A percentile compares a stretch with the other conserved stretches of the same genome.
Conservation (phyloP, 148 eudicot genomes). For the Chenopodium quinoa region DNA sequence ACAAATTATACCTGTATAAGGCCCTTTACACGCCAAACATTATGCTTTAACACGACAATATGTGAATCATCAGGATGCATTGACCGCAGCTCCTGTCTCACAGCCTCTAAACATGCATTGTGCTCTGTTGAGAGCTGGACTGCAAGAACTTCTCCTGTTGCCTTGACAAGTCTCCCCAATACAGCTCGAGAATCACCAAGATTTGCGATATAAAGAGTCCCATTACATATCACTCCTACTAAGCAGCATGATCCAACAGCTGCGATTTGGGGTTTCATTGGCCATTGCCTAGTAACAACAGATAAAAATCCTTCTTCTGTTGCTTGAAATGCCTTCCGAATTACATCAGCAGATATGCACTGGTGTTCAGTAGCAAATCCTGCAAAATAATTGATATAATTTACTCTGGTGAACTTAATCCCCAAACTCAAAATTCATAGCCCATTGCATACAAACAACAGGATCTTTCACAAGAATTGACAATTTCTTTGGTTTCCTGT, state of each 20-base stretch:
- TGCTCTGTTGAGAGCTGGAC: constrained; percentile 78
- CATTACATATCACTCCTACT: constrained; percentile 61
- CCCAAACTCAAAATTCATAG: too few species aligned
- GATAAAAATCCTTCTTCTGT: constrained; percentile 80
- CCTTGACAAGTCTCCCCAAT: constrained; percentile 67
- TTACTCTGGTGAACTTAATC: background rate
- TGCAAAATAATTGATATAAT: constrained; percentile 27
- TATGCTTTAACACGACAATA: constrained; percentile 76
- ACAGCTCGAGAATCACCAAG: constrained; percentile 88
- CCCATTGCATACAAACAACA: too few species aligned
- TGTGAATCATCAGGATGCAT: constrained; percentile 84
- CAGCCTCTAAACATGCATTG: constrained; percentile 66
- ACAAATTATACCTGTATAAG: constrained; percentile 59
- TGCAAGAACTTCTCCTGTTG: constrained; percentile 70
- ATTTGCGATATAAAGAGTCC: constrained; percentile 65
- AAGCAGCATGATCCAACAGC: constrained; percentile 87
- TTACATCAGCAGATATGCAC: constrained; percentile 68
- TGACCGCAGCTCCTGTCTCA: constrained; percentile 70
- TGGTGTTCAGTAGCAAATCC: constrained; percentile 71
- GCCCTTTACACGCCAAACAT: constrained; percentile 90
- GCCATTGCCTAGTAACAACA: constrained; percentile 70
- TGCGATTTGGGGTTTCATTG: constrained; percentile 66
- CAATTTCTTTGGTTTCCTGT: background rate
- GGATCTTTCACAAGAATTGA: too few species aligned
- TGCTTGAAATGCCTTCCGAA: constrained; percentile 73